A percentile compares a stretch with the other conserved stretches of the same genome.
These are phyloP conservation scores for Vitis amurensis DNA, from an alignment of 164 flowering plant genomes.

Conservation along the genomic window DNA sequence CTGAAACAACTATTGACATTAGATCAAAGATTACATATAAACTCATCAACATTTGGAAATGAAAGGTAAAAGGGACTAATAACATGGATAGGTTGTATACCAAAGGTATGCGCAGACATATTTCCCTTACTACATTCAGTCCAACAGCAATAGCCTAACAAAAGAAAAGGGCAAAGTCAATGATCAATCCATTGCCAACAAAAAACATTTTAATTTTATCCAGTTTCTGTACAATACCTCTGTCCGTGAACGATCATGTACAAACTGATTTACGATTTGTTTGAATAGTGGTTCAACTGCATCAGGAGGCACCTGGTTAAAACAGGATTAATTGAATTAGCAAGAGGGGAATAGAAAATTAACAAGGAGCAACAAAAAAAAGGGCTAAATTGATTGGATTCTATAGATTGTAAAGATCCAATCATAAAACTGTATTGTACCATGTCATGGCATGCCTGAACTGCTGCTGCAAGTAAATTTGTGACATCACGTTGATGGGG, in stretches of 20 bases:
- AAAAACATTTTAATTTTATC: background rate
- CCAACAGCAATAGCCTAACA: conserved; percentile 89
- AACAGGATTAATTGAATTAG: conserved; percentile 10
- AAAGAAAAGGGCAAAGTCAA: conserved; percentile 9
- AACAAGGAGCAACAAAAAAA: background rate
- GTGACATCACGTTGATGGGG: conserved; percentile 96
- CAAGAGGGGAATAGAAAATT: background rate
- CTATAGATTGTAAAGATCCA: background rate
- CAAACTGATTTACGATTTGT: conserved; percentile 92
- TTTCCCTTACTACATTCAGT: conserved; percentile 81
- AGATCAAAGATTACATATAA: background rate
- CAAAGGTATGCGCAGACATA: conserved; percentile 90
- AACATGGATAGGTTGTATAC: conserved; percentile 30
- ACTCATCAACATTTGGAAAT: background rate
- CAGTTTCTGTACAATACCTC: conserved; percentile 52
- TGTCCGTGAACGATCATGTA: conserved; percentile 84
- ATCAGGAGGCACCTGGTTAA: conserved; percentile 87
- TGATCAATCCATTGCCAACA: conserved; percentile 2
- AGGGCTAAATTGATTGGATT: background rate
- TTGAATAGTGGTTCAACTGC: conserved; percentile 86
- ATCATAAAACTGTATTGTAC: conserved; percentile 27
- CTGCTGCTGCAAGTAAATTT: conserved; percentile 87
- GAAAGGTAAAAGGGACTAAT: background rate
- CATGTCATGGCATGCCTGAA: conserved; percentile 98
- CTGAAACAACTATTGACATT: background rate